A percentile compares a stretch with the other conserved stretches of the same genome.
Conservation (phyloP, 495 filamentous ascomycete species). For the Glutinoglossum americanum region DNA sequence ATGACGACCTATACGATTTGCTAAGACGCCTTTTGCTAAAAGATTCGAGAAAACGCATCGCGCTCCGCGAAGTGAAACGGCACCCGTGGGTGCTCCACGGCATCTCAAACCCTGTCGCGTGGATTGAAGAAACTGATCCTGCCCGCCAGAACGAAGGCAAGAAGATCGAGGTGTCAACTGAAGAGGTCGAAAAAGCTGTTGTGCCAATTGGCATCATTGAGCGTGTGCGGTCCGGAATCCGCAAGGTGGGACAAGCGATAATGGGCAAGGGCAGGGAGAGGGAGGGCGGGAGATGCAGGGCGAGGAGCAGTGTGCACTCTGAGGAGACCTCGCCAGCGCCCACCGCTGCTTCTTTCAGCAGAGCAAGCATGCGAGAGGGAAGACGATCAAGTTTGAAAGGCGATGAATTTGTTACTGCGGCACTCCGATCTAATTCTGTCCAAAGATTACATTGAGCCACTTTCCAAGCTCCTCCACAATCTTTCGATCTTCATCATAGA, state of each 20-base stretch:
- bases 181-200: constrained; percentile 77
- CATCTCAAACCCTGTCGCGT: constrained; percentile 47
- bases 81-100: constrained; percentile 88
- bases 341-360: neutral
- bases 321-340: neutral
- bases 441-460: constrained; percentile 1
- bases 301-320: neutral
- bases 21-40: constrained; percentile 66
- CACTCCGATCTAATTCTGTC: neutral
- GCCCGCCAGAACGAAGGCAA: constrained; percentile 57
- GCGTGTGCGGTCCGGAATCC: constrained; percentile 41
- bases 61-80: constrained; percentile 77
- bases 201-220: constrained; percentile 73
- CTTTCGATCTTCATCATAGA: neutral
- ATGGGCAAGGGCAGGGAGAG: constrained; percentile 2
- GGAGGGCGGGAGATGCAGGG: neutral
- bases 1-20: constrained; percentile 61
- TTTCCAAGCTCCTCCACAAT: neutral
- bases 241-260: constrained; percentile 21
- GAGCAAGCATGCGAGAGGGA: neutral
- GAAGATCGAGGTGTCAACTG: constrained; percentile 78
- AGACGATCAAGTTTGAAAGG: constrained; percentile 1
- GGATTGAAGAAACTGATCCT: constrained; percentile 90
- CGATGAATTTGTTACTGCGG: neutral
- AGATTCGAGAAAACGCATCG: constrained; percentile 71